Evolutionary conservation across 768 basidiomycete species (phyloP).

Genomic region (Termitomyces sp.): DNA sequence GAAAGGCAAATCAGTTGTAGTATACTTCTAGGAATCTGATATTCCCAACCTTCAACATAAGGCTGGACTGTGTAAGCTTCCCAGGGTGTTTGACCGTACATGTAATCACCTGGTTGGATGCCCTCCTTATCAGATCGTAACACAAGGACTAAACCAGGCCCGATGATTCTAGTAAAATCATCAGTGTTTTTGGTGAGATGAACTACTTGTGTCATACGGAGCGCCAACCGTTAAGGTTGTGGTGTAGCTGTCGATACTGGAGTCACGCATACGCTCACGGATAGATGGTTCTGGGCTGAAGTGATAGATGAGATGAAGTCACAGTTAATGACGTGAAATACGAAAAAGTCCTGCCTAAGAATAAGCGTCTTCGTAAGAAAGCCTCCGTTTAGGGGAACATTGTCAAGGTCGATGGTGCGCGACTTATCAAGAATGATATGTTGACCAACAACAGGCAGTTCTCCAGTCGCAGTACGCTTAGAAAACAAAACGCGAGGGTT

Average conservation of each 20-base stretch:
- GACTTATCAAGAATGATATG: slow-evolving; percentile 10
- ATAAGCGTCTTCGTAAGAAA: slow-evolving; percentile 16
- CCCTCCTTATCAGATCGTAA: slow-evolving; percentile 25
- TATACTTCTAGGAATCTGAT: neutral
- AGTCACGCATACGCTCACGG: slow-evolving; percentile 8
- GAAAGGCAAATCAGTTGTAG: neutral
- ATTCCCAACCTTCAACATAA: slow-evolving; percentile 4
- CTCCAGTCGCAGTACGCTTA: neutral
- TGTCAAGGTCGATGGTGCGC: slow-evolving; percentile 16
- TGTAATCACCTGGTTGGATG: slow-evolving; percentile 23
- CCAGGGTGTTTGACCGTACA: slow-evolving; percentile 22
- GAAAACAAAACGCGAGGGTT: slow-evolving; percentile 8
- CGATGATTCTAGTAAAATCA: slow-evolving; percentile 13
- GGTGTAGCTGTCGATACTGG: slow-evolving; percentile 3
- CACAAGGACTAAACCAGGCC: slow-evolving; percentile 30
- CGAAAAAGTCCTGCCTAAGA: neutral
- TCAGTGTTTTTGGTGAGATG: neutral
- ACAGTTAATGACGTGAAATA: neutral
- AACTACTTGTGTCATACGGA: neutral
- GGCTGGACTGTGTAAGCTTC: slow-evolving; percentile 14
- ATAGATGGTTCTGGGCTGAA: slow-evolving; percentile 7
- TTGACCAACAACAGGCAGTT: slow-evolving; percentile 7
- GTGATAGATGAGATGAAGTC: neutral
- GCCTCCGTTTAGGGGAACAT: slow-evolving; percentile 15
- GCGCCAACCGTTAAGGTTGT: slow-evolving; percentile 6